Base-by-base conservation (phyloP, 2,329 filamentous ascomycete species). In the Claviceps paspali region DNA sequence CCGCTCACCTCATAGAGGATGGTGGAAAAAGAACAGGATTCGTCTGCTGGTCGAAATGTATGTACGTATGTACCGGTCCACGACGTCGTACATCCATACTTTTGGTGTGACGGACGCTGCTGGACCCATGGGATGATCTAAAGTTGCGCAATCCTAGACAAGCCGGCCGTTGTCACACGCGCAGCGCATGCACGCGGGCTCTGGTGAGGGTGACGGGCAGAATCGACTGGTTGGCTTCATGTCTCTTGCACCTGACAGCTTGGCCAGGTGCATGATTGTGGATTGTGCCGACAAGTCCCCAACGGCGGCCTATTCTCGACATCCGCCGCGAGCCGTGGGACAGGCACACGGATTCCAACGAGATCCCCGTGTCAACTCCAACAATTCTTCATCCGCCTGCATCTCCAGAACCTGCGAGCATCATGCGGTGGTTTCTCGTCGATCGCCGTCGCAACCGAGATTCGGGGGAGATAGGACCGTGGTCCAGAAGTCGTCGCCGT, bases 161-260 rank as follows among this genome's bases (percentile, higher is more conserved):
- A 29, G 32, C 29, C 32, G 15, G 28, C 22, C 10, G 11, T 11
- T 38, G 38, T 39, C 38, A 33, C 38, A 36, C 38, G 21, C 27
- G 33, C 28, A 28, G 21, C 27, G 33, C 28, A 28, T 9, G 26
- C 32, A 27, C 37, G 18, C 26, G 14, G 17, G 15, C 11, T 36
- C 19, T 18, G 28, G 18, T 18, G 28, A 24, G 17, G 19, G 34
- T 29, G 34, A 36, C 26, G 12, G 18, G 12, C 15, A 35, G n/a
- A 35, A 15, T 15, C 18, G 12, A 35, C 33, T 27, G 23, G 33
- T 10, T 29, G 33, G 33, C 33, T 29, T 14, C n/a, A 30, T 35
- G 24, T 4, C 24, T 22, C 33, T 14, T 12, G 28, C 35, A 36
- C 27, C 27, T 36, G 35, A 29, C 30, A 27, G 14, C 17, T 33